These are phyloP conservation scores for Chalaropsis ovoidea DNA, from an alignment of 2,329 filamentous ascomycete genomes.

Conservation along the genomic window DNA sequence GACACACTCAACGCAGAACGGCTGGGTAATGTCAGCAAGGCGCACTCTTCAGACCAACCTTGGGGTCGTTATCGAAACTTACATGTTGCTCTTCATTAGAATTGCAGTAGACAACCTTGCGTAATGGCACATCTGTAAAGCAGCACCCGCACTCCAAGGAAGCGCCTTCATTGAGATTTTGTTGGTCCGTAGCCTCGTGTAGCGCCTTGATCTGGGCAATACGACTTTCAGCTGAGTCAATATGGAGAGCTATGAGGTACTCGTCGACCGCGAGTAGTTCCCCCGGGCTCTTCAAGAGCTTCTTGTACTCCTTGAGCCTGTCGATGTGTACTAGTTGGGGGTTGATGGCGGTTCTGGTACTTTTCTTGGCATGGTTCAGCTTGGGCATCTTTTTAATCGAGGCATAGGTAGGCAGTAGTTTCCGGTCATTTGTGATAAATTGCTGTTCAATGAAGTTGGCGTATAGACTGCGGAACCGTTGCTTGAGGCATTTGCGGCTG, in stretches of 20 bases:
- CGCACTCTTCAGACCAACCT: neutral
- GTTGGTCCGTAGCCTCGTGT: neutral
- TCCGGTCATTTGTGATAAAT: neutral
- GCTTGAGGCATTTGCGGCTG: neutral
- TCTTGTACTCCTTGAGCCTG: neutral
- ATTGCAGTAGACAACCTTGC: constrained; percentile 59
- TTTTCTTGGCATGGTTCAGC: neutral
- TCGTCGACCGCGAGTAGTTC: neutral
- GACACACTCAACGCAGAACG: constrained; percentile 61
- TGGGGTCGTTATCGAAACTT: neutral
- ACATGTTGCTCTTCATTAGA: constrained; percentile 43
- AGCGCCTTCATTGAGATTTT: neutral
- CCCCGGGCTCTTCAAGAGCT: neutral
- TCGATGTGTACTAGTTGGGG: neutral
- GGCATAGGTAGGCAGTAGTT: neutral
- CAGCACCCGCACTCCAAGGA: constrained; percentile 61
- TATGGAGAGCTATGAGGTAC: neutral
- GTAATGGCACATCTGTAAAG: constrained; percentile 54
- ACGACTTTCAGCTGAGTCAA: neutral
- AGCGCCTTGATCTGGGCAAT: neutral
- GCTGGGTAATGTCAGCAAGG: constrained; percentile 30
- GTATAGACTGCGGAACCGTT: neutral
- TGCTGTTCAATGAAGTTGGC: neutral
- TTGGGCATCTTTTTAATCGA: neutral
- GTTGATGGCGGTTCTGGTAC: neutral